Conservation (phyloP, 495 filamentous ascomycete genomes). For the Penicillium ucsense region DNA sequence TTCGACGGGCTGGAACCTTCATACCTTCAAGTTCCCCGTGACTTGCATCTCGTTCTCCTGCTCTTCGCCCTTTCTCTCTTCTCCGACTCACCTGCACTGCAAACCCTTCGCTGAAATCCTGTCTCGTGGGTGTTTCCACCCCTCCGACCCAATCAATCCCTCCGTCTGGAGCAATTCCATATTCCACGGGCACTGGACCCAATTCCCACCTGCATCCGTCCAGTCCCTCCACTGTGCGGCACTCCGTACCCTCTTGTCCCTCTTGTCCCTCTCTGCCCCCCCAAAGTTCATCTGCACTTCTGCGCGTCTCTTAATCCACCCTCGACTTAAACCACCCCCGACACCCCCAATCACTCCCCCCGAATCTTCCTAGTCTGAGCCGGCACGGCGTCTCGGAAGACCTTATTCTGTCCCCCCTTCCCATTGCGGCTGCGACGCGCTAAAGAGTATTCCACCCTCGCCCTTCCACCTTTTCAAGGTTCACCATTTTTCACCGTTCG, state of each 20-base stretch:
- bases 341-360: background rate
- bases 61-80: too few species aligned
- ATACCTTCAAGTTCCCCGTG: too few species aligned
- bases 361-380: background rate
- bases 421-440: background rate
- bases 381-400: background rate
- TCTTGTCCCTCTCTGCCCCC: background rate
- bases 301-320: too few species aligned
- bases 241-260: background rate
- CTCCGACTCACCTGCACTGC: too few species aligned
- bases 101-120: background rate
- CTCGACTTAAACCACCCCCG: background rate
- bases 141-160: background rate
- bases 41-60: too few species aligned
- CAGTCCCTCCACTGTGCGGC: background rate
- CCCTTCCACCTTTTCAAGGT: background rate
- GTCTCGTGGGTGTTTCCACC: background rate
- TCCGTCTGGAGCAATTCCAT: background rate
- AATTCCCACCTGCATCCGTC: background rate
- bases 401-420: background rate
- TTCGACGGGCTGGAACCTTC: too few species aligned
- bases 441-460: background rate
- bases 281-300: too few species aligned
- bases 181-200: background rate
- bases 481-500: background rate